A percentile compares a stretch with the other conserved stretches of the same genome.
Conservation (phyloP, 202 grass and related monocot genomes). For the Dendrocalamus latiflorus region DNA sequence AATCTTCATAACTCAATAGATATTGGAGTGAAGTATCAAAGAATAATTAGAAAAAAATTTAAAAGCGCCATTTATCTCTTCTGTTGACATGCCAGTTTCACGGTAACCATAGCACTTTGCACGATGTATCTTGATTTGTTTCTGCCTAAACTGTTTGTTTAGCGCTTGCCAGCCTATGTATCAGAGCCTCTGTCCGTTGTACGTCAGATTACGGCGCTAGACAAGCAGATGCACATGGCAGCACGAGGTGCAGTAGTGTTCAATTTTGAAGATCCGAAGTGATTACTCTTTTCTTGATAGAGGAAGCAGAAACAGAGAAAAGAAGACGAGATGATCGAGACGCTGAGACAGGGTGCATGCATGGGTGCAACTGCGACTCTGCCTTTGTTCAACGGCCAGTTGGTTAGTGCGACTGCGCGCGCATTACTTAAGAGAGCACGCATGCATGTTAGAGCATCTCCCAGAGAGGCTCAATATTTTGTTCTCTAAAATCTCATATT, state of each 20-base stretch:
- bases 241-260: neutral
- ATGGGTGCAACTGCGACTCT: too few relatives aligned
- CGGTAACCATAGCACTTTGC: neutral
- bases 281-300: neutral
- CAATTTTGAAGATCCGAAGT: neutral
- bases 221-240: slow-evolving; percentile 23
- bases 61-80: too few relatives aligned
- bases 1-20: too few relatives aligned
- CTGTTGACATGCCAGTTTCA: too few relatives aligned
- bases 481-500: too few relatives aligned
- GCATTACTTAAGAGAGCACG: neutral
- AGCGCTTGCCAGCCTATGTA: neutral
- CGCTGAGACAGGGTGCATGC: neutral
- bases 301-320: neutral
- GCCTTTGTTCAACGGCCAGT: neutral
- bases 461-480: too few relatives aligned
- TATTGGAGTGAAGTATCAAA: too few relatives aligned
- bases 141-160: neutral
- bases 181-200: neutral
- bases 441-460: too few relatives aligned
- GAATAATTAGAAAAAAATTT: too few relatives aligned
- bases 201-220: slow-evolving; percentile 32
- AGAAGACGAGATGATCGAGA: neutral
- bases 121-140: neutral
- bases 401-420: neutral